Conservation (phyloP, 2,329 filamentous ascomycete species). For the Cryoendolithus antarcticus region DNA sequence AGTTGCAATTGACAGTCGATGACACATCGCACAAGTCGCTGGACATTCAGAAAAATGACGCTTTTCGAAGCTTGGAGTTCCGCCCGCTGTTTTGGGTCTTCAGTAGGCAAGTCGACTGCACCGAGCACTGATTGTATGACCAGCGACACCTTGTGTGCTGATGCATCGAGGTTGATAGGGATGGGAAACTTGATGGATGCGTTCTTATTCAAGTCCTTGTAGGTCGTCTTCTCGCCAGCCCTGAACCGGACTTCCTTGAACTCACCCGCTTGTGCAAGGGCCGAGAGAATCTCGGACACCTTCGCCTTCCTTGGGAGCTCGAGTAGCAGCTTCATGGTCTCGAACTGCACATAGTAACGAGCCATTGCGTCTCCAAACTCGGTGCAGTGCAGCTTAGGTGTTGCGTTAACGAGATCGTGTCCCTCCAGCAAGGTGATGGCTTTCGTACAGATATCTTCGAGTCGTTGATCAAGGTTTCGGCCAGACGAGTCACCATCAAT, state of each 20-base stretch:
- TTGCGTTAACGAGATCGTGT: slow-evolving; percentile 41
- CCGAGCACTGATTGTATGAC: slow-evolving; percentile 67
- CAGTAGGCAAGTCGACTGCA: slow-evolving; percentile 48
- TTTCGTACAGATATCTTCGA: slow-evolving; percentile 59
- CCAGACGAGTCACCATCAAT: slow-evolving; percentile 42
- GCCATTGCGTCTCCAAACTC: slow-evolving; percentile 72
- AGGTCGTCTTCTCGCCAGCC: slow-evolving; percentile 53
- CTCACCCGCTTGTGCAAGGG: slow-evolving; percentile 55
- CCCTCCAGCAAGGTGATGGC: slow-evolving; percentile 55
- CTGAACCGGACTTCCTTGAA: slow-evolving; percentile 63
- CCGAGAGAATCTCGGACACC: slow-evolving; percentile 54
- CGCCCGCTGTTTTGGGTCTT: slow-evolving; percentile 43
- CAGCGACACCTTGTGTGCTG: slow-evolving; percentile 64
- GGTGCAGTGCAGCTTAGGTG: slow-evolving; percentile 46
- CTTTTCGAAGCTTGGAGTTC: slow-evolving; percentile 50
- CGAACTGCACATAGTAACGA: slow-evolving; percentile 65
- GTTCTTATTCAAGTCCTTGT: slow-evolving; percentile 60
- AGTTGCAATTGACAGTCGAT: slow-evolving; percentile 56
- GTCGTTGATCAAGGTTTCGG: slow-evolving; percentile 46
- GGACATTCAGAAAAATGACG: slow-evolving; percentile 55
- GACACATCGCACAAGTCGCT: slow-evolving; percentile 60
- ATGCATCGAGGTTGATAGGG: slow-evolving; percentile 51
- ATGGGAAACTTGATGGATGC: slow-evolving; percentile 58
- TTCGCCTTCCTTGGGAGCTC: slow-evolving; percentile 47
- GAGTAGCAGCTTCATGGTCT: slow-evolving; percentile 64